Evolutionary conservation across 139 green algal species (phyloP).

Genomic region (Chlorella sp.): DNA sequence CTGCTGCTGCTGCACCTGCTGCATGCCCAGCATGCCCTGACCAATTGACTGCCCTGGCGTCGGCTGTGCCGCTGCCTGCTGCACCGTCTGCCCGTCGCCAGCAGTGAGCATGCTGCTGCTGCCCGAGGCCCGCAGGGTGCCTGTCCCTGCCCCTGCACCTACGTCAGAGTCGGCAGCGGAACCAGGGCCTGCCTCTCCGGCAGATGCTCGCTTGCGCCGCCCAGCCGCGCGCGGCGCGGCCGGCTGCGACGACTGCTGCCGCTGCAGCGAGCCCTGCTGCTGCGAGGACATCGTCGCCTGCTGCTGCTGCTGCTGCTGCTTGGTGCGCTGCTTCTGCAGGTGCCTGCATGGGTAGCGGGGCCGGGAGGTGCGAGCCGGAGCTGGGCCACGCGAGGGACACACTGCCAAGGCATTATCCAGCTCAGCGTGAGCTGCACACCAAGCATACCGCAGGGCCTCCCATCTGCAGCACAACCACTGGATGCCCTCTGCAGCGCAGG

Average conservation of each 20-base stretch:
- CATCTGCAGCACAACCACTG: not conserved
- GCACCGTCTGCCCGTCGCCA: too few species aligned
- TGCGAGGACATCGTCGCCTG: not conserved
- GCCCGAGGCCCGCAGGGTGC: too few species aligned
- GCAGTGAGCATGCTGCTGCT: too few species aligned
- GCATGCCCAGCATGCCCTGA: not conserved
- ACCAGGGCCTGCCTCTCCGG: too few species aligned
- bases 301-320: slow-evolving; percentile 2
- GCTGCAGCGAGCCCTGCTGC: not conserved
- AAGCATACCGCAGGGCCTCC: not conserved
- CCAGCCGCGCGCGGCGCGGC: too few species aligned
- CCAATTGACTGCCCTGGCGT: not conserved
- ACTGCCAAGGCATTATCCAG: too few species aligned
- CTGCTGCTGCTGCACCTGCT: not conserved
- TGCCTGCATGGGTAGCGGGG: not conserved
- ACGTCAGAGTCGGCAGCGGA: too few species aligned
- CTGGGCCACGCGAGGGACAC: too few species aligned
- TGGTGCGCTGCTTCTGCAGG: not conserved
- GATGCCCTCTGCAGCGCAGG: not conserved
- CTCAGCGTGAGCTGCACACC: too few species aligned
- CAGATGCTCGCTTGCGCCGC: too few species aligned
- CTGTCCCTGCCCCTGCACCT: too few species aligned
- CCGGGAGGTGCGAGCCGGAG: not conserved
- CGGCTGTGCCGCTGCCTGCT: not conserved
- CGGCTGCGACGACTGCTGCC: too few species aligned